These are phyloP conservation scores for Prillingera fragicola DNA, from an alignment of 1,284 basidiomycete species.

Conservation along the genomic window DNA sequence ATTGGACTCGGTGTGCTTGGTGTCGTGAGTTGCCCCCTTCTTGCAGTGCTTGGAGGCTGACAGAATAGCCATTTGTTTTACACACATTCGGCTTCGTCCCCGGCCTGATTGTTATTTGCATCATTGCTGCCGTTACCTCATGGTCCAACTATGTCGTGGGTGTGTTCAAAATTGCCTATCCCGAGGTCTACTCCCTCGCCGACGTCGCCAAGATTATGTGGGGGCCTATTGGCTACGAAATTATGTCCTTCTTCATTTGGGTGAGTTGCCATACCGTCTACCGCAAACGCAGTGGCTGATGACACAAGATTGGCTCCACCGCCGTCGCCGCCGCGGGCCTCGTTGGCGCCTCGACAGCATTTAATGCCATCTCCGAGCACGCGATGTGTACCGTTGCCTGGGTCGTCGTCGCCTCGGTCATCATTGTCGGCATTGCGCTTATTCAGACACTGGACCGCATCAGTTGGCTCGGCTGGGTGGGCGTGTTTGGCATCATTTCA, in stretches of 20 bases:
- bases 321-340: too few species aligned
- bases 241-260: slow-evolving; percentile 34
- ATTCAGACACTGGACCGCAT: slow-evolving; percentile 32
- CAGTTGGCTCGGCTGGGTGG: slow-evolving; percentile 36
- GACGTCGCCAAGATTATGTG: slow-evolving; percentile 24
- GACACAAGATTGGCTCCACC: too few species aligned
- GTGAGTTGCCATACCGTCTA: too few species aligned
- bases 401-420: slow-evolving; percentile 26
- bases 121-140: slow-evolving; percentile 33
- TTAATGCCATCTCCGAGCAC: too few species aligned
- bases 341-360: too few species aligned
- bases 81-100: slow-evolving; percentile 33
- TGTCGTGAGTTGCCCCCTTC: slow-evolving; percentile 27
- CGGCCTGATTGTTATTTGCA: slow-evolving; percentile 34
- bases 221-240: slow-evolving; percentile 30
- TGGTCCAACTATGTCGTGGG: slow-evolving; percentile 25
- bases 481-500: slow-evolving; percentile 23
- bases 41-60: background rate
- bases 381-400: slow-evolving; percentile 39
- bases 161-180: slow-evolving; percentile 27
- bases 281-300: too few species aligned
- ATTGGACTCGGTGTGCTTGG: slow-evolving; percentile 37
- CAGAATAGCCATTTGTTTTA: slow-evolving; percentile 20
- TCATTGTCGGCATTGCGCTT: slow-evolving; percentile 20
- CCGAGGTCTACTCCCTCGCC: slow-evolving; percentile 18